Evolutionary conservation across 169 alveolate genomes (phyloP), one percentile per base, ranked within the genome.

Genomic region (Theileria orientalis): DNA sequence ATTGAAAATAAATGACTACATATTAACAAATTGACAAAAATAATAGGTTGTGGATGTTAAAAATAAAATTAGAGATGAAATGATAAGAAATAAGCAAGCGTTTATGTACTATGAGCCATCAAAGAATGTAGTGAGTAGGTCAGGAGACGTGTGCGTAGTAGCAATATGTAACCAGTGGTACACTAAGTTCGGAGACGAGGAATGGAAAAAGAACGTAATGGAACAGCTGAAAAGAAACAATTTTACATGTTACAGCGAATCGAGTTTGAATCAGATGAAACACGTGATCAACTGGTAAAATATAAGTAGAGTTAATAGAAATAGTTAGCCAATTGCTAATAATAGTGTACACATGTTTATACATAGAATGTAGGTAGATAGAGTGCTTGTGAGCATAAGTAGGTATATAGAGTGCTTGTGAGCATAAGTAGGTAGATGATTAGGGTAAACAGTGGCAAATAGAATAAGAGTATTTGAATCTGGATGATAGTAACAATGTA

Each of bases 131-230:
- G 92, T 96, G 32, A 95, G 98, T 21, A 87, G 99, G 73, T 91
- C 97, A 49, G 99, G 99, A 13, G 99, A 94, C 67, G 93, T 90
- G 69, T 97, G 99, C 74, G 94, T 98, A 33, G 99, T 97, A 33
- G 99, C 98, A 0, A 77, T 96, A 35, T 95, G 98, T 60, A 94
- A 94, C 83, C 95, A 94, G 90, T 98, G 99, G 99, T 96, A 95
- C 90, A 79, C 98, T 44, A 93, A 92, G 67, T 98, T 97, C 89
- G 99, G 99, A 23, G 98, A 98, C 73, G 96, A 93, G 51, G 92
- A 91, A 11, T 98, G 99, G 99, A 95, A 96, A 70, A 77, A 92
- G 25, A 80, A 78, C 21, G 98, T 97, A 1, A 84, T 88, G 61
- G 94, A 92, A 30, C 97, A 96, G 75, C 94, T 97, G 29, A 83